Base-by-base conservation (phyloP, 2,329 filamentous ascomycete species). In the Plenodomus biglobosus region DNA sequence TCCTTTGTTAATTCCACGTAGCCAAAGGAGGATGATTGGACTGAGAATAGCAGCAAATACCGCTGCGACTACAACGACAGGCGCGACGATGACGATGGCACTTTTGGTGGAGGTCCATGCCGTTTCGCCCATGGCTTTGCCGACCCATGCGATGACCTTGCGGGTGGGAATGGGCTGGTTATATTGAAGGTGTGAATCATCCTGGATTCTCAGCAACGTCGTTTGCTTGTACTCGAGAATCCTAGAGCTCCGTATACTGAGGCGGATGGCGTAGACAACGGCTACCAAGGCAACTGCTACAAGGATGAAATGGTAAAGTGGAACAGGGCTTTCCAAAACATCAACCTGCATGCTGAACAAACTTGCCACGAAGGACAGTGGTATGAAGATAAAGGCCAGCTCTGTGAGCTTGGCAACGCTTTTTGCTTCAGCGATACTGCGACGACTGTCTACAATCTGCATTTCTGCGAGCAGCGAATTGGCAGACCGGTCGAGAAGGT, bases 391-490 rank as follows among this genome's bases (percentile, higher is more conserved):
- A 37, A 70, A 70, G 2, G 65, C 64, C 2, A 70, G 55, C 30
- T 70, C 65, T 1, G 68, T 70, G 0, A 69, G 52, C 38, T 68
- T 66, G 0, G 55, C 56, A 3, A 70, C 56, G 17, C 61, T 64
- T 21, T 66, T 56, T 1, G 68, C 63, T 52, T 70, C 64, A 4
- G 52, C 59, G 16, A 68, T 68, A 42, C 59, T 58, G 21, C 65
- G 47, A 19, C 57, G 55, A 40, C 59, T 65, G 38, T 69, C 62
- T 11, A 58, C 44, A 24, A 69, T 59, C 16, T 60, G 52, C 59
- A 70, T 65, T 22, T 74, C 73, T 3, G 72, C 69, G 24, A 70
- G 70, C 4, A 75, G 44, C 3, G 68, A 63, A 19, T 49, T 56
- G 27, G 61, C 59, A 24, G 62, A 56, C 5, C 61, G 57, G 4